Evolutionary conservation across 805 yeast species (phyloP).

Genomic region (Yarrowia sp.): DNA sequence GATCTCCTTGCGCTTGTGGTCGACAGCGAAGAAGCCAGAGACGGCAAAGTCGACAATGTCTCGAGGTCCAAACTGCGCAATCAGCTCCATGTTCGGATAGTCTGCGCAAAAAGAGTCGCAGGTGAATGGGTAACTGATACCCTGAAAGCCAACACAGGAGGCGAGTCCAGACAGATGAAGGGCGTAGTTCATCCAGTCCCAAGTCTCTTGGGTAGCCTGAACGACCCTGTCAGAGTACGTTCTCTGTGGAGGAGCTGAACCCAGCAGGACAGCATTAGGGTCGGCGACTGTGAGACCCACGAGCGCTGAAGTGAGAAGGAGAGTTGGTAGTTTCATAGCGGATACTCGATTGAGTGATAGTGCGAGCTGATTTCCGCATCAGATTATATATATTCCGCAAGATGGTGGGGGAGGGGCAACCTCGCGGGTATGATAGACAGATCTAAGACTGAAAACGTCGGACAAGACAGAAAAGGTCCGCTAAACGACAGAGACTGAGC

Average conservation of each 20-base stretch:
- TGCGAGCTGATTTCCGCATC: no score
- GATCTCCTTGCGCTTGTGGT: background rate
- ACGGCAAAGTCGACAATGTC: background rate
- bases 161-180: constrained; percentile 7
- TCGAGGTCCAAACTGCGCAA: background rate
- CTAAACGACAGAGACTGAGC: no score
- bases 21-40: background rate
- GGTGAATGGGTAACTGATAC: background rate
- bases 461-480: no score
- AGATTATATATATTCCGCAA: no score
- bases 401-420: no score
- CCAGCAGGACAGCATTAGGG: background rate
- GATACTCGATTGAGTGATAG: no score
- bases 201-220: background rate
- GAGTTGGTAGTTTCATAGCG: background rate
- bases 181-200: constrained; percentile 17
- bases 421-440: no score
- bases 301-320: background rate
- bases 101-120: background rate
- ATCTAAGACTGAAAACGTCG: no score
- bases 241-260: background rate
- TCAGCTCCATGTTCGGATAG: background rate
- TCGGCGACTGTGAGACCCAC: background rate
- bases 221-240: background rate
- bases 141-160: constrained; percentile 3